phyloP scores from a whole-genome alignment of 768 basidiomycete genomes.

The Pisolithus microcarpus region DNA sequence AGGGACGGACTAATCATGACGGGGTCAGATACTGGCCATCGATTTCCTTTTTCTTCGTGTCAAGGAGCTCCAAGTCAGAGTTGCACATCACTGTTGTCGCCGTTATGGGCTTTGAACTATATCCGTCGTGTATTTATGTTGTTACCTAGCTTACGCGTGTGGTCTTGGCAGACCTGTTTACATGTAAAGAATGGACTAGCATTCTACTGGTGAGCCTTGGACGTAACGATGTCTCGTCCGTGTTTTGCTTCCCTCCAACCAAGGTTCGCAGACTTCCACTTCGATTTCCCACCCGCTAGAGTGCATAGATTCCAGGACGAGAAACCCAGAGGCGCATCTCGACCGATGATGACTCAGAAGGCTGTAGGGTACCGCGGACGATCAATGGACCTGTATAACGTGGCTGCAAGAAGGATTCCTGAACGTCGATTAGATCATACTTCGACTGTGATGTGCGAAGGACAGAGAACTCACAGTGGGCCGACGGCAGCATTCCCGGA shows the following conservation, averaged over 20 bases:
- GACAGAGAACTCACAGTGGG: slow-evolving; percentile 14
- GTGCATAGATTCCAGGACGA: slow-evolving; percentile 55
- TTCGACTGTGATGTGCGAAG: not conserved
- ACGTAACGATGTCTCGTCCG: slow-evolving; percentile 34
- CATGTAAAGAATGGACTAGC: slow-evolving; percentile 29
- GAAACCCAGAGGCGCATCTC: slow-evolving; percentile 51
- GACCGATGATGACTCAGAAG: slow-evolving; percentile 39
- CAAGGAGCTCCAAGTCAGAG: not conserved
- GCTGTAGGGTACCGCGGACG: slow-evolving; percentile 51
- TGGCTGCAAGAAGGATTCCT: slow-evolving; percentile 43
- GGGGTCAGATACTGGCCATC: not conserved
- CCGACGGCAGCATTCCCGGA: slow-evolving; percentile 10
- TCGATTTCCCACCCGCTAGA: slow-evolving; percentile 67
- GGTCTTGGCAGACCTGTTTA: slow-evolving; percentile 14
- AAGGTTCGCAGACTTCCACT: slow-evolving; percentile 48
- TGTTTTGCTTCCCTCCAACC: slow-evolving; percentile 5
- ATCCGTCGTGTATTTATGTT: slow-evolving; percentile 8
- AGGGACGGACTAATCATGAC: too few relatives aligned
- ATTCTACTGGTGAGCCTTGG: slow-evolving; percentile 27
- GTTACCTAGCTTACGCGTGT: not conserved
- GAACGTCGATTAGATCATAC: slow-evolving; percentile 6
- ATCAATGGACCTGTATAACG: slow-evolving; percentile 62
- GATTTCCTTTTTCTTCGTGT: not conserved
- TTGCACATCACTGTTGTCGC: not conserved
- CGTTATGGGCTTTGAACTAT: not conserved